Evolutionary conservation across 192 early-diverging fungal species (phyloP), one percentile per base, ranked within the genome.

Genomic region (Phlyctochytrium planicorne): DNA sequence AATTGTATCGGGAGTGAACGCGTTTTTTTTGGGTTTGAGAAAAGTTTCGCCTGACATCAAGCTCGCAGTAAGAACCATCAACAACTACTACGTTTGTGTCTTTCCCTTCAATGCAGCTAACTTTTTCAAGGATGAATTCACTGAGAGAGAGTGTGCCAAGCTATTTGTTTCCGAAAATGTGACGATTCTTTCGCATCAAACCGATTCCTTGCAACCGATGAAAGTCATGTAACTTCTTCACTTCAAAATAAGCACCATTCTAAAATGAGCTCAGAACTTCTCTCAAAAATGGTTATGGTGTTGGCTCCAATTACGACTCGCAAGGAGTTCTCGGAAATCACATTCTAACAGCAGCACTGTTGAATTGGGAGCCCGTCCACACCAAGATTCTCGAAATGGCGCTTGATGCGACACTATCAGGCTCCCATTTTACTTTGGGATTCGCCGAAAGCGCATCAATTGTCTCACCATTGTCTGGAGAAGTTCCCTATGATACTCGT

Each of bases 301-400:
- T 50, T n/a, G 40, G 40, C 12, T 50, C 40, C 40, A 50, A 50
- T n/a, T 50, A 14, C 40, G 40, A 50, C 40, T 14, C 12, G 12
- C 40, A 50, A 50, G 40, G 40, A 50, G n/a, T 50, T 10, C 40
- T 50, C 12, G 40, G 40, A 10, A n/a, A 50, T 50, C 40, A 50
- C 40, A n/a, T 50, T 10, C 40, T 50, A n/a, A 50, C 40, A n/a
- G 40, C 40, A 10, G 40, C 40, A 10, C 10, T 50, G 40, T 14
- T 50, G 40, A 10, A 14, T 50, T 50, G 40, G 40, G 40, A n/a
- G 40, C 40, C 40, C 40, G 40, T 50, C n/a, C 40, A 50, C 40
- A 50, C 40, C 10, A 50, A n/a, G 40, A 10, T 50, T 14, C 10
- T 50, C 12, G 12, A 50, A n/a, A 50, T 50, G 40, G n/a, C 40